These are phyloP conservation scores for Camellia granthamiana DNA, from an alignment of 148 eudicot genomes.

Conservation along the genomic window DNA sequence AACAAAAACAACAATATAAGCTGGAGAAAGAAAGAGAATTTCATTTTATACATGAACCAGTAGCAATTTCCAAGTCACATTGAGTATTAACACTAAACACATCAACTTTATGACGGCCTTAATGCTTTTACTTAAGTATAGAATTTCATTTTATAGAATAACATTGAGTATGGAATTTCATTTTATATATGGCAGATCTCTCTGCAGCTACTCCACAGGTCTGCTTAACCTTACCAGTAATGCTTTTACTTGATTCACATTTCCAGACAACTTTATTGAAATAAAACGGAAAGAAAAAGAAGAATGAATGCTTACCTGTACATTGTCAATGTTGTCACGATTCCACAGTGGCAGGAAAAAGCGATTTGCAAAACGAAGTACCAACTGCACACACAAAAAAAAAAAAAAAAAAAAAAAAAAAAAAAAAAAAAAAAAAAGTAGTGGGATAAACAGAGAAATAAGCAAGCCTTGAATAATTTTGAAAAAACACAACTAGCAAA, in stretches of 20 bases:
- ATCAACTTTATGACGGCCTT: too few relatives aligned
- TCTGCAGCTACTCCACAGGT: not conserved
- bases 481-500: conserved; percentile 45
- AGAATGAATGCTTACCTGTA: conserved; percentile 54
- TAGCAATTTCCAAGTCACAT: too few relatives aligned
- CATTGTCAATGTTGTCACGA: conserved; percentile 82
- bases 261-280: not conserved
- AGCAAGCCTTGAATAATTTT: not conserved
- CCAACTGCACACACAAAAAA: conserved; percentile 84
- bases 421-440: not conserved
- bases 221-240: not conserved
- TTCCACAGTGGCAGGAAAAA: conserved; percentile 91
- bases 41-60: too few relatives aligned
- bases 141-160: too few relatives aligned
- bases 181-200: not conserved
- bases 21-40: too few relatives aligned
- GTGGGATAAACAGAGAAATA: not conserved
- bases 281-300: not conserved
- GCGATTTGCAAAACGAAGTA: conserved; percentile 96
- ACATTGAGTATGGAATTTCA: too few relatives aligned
- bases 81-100: too few relatives aligned
- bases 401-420: too few relatives aligned
- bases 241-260: not conserved
- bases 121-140: too few relatives aligned
- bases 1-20: too few relatives aligned